Evolutionary conservation across 257 asterid species (phyloP), one percentile per base, ranked within the genome.

Genomic region (Solanum chmielewskii): DNA sequence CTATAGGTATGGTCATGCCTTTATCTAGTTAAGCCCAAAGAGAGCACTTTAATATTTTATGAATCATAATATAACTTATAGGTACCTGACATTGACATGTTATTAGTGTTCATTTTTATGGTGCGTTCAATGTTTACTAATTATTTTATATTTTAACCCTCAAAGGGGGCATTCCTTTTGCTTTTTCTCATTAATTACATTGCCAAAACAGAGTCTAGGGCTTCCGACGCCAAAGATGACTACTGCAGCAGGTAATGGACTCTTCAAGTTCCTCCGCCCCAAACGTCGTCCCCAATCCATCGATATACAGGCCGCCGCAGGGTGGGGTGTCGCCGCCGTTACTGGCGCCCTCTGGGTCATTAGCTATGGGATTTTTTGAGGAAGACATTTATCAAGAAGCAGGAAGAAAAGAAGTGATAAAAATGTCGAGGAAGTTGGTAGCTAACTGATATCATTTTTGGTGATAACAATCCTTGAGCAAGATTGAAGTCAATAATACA

Each of bases 291-390:
- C 87, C 23, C 96, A 91, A 83, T 35, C 91, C 47, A 87, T 92
- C 42, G 92, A 95, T 76, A 66, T 93, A 7, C 93, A 93, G 91
- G 96, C 99, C 45, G 95, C 93, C 89, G 94, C 91, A 76, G 86
- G 87, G 44, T 96, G 99, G 99, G 98, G 98, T 77, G 93, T 93
- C 88, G 92, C 98, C 85, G 97, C 96, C 87, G 91, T 91, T 73
- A 86, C 97, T 76, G 44, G 91, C 62, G 99, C 94, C 74, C 77
- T 96, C 86, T 95, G 90, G 88, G 31, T 93, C 7, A 47, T 93
- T 64, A 96, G 99, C 98, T 98, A 86, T 96, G 95, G 83, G 92
- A 94, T 93, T 96, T 93, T 94, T 82, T 96, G 86, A 94, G 88
- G 94, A 95, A 95, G 97, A 93, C 98, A 31, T 92, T 96, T 81